Percentiles rank a stretch among this genome's conserved stretches.
Evolutionary conservation across 805 yeast genomes (phyloP).

Genomic region (Hagleromyces aurorensis): DNA sequence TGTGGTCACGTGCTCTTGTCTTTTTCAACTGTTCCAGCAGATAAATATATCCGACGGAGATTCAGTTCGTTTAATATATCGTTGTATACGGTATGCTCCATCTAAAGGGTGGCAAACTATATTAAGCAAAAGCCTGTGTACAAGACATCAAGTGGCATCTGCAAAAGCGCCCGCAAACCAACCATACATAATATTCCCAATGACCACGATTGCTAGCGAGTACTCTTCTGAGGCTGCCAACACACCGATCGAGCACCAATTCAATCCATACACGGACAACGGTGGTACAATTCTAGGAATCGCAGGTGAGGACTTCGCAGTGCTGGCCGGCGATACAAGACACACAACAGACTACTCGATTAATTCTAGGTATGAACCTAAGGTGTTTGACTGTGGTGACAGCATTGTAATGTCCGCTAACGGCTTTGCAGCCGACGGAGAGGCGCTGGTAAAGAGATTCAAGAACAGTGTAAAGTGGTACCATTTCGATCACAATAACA

Average conservation of each 20-base stretch:
- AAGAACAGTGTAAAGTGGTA: conserved; percentile 72
- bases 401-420: conserved; percentile 81
- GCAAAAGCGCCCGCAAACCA: no score
- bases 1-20: no score
- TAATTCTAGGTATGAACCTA: conserved; percentile 87
- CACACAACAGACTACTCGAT: conserved; percentile 90
- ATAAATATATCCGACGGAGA: no score
- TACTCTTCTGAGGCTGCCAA: conserved; percentile 46
- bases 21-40: no score
- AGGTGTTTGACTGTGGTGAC: conserved; percentile 84
- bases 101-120: conserved; percentile 15
- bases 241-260: conserved; percentile 80
- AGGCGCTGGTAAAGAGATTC: conserved; percentile 71
- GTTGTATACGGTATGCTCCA: no score
- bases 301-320: conserved; percentile 96
- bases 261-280: conserved; percentile 88
- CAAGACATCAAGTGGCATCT: no score
- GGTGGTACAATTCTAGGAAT: conserved; percentile 97
- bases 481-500: conserved; percentile 74
- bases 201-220: conserved; percentile 53
- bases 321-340: conserved; percentile 97
- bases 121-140: not conserved
- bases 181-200: no score
- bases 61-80: no score
- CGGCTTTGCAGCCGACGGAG: conserved; percentile 95